Evolutionary conservation across 2,329 filamentous ascomycete genomes (phyloP).

Genomic region (Alternaria sp.): DNA sequence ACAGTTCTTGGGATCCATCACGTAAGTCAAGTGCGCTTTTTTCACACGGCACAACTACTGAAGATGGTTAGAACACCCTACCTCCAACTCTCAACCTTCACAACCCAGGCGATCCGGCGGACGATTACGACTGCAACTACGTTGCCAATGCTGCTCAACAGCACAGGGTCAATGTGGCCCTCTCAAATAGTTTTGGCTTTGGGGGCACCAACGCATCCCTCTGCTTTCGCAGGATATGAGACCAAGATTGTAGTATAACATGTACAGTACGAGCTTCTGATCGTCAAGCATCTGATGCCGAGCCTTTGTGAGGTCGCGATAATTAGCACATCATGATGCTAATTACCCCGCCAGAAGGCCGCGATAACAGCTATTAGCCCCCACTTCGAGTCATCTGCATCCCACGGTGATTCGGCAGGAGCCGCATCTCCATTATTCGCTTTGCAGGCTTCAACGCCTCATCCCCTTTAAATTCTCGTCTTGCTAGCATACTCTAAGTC

Average conservation of each 20-base stretch:
- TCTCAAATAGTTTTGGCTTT: constrained; percentile 98
- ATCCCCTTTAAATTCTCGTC: background rate
- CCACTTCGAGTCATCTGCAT: constrained; percentile 31
- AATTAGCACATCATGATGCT: constrained; percentile 28
- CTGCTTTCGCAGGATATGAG: constrained; percentile 68
- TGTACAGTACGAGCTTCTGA: background rate
- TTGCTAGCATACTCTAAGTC: background rate
- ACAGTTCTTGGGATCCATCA: constrained; percentile 79
- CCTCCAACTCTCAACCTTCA: constrained; percentile 88
- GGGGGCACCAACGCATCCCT: constrained; percentile 94
- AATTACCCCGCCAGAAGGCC: constrained; percentile 28
- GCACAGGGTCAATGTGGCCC: constrained; percentile 72
- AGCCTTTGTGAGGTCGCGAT: constrained; percentile 8
- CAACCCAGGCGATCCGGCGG: constrained; percentile 65
- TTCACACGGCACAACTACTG: constrained; percentile 14
- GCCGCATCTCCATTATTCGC: background rate
- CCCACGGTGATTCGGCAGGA: constrained; percentile 20
- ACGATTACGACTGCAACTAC: constrained; percentile 82
- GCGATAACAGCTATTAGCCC: constrained; percentile 27
- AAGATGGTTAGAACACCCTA: constrained; percentile 68
- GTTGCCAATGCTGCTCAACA: constrained; percentile 76
- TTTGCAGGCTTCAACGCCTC: background rate
- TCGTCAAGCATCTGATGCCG: background rate
- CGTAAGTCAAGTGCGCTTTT: constrained; percentile 62
- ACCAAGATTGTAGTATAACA: background rate